These are phyloP conservation scores for Emmonsiellopsis sp. DNA, from an alignment of 2,329 filamentous ascomycete species.

Conservation along the genomic window DNA sequence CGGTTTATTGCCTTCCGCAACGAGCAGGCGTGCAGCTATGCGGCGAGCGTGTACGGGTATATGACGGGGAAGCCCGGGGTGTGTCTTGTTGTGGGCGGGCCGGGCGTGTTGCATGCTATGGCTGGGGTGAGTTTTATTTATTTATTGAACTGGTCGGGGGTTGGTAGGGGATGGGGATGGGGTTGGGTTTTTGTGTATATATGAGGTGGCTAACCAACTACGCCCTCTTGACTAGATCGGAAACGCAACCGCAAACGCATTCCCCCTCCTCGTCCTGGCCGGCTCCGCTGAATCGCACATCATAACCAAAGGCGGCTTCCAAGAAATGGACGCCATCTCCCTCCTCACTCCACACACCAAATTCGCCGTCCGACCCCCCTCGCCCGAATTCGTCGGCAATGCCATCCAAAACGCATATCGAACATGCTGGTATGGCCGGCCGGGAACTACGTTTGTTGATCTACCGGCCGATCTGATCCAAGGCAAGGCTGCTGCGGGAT, in stretches of 20 bases:
- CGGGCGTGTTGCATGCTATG: slow-evolving; percentile 49
- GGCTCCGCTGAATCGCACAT: slow-evolving; percentile 45
- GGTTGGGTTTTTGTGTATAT: background rate
- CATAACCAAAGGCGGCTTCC: slow-evolving; percentile 46
- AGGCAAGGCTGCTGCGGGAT: slow-evolving; percentile 17
- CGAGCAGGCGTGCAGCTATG: slow-evolving; percentile 50
- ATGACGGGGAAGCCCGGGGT: slow-evolving; percentile 47
- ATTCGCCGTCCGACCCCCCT: slow-evolving; percentile 38
- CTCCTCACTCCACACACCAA: slow-evolving; percentile 46
- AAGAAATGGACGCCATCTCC: slow-evolving; percentile 47
- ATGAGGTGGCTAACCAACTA: slow-evolving; percentile 5
- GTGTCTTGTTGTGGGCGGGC: slow-evolving; percentile 50
- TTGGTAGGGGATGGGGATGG: background rate
- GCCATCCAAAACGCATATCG: slow-evolving; percentile 44
- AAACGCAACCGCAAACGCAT: slow-evolving; percentile 46
- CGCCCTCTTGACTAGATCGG: slow-evolving; percentile 25
- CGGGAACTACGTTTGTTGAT: slow-evolving; percentile 46
- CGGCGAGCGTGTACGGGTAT: slow-evolving; percentile 50
- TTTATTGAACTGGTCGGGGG: slow-evolving; percentile 1
- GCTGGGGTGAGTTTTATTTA: slow-evolving; percentile 35
- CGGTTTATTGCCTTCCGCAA: slow-evolving; percentile 51
- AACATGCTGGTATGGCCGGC: slow-evolving; percentile 44
- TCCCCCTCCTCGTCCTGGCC: slow-evolving; percentile 45
- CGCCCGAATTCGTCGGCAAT: slow-evolving; percentile 36
- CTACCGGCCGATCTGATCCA: slow-evolving; percentile 49